Evolutionary conservation across 768 basidiomycete species (phyloP).

Genomic region (Xerocomellus dryophilus): DNA sequence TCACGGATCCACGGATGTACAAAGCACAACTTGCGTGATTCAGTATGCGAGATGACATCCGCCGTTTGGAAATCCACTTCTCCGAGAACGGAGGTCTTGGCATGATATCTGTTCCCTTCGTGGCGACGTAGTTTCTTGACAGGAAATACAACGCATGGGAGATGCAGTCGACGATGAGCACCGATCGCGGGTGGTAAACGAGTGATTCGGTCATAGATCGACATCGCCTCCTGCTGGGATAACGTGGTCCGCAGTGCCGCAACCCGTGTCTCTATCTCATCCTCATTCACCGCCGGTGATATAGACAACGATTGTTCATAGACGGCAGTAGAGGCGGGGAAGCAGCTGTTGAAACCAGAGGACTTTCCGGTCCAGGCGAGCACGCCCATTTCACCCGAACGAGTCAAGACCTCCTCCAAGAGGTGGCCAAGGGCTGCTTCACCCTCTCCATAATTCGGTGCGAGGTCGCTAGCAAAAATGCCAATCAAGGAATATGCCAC

Average conservation of each 20-base stretch:
- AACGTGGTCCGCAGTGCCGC: background rate
- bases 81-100: conserved; percentile 6
- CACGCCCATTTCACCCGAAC: conserved; percentile 1
- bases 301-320: background rate
- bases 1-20: conserved; percentile 12
- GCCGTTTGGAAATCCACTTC: conserved; percentile 7
- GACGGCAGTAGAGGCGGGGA: conserved; percentile 1
- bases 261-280: background rate
- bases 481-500: conserved; percentile 8
- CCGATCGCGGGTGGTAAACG: conserved; percentile 5
- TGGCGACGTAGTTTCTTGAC: conserved; percentile 5
- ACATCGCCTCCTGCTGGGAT: background rate
- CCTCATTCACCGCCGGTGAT: background rate
- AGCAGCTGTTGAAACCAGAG: conserved; percentile 8
- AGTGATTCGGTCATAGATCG: conserved; percentile 2
- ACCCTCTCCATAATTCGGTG: conserved; percentile 9
- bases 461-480: conserved; percentile 4
- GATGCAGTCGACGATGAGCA: conserved; percentile 8
- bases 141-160: conserved; percentile 9
- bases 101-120: background rate
- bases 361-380: conserved; percentile 7
- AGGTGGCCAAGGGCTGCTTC: conserved; percentile 10
- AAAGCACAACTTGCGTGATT: conserved; percentile 5
- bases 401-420: conserved; percentile 5
- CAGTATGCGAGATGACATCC: background rate